Evolutionary conservation across 495 filamentous ascomycete species (phyloP).

Genomic region (Cryomyces minteri): DNA sequence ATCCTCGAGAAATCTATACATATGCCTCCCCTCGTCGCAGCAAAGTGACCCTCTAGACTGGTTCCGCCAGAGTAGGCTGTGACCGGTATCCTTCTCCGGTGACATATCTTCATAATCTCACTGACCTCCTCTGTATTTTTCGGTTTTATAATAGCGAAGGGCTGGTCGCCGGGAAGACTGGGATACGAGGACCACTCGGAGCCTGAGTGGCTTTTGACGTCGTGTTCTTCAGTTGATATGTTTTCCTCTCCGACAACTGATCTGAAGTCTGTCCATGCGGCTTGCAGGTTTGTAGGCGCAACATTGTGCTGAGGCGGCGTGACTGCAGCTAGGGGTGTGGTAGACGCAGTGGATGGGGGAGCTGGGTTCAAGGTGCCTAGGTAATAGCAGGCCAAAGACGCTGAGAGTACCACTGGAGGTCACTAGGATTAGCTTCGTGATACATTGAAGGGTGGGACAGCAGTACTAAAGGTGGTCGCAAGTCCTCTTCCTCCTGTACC

Average conservation of each 20-base stretch:
- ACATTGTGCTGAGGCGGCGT: slow-evolving; percentile 49
- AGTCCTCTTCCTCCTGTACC: slow-evolving; percentile 35
- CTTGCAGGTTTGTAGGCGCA: slow-evolving; percentile 60
- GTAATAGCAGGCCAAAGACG: slow-evolving; percentile 42
- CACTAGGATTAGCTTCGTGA: background rate
- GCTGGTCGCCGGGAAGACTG: slow-evolving; percentile 9
- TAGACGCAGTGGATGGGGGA: slow-evolving; percentile 47
- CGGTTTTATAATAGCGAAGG: slow-evolving; percentile 20
- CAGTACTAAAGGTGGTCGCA: slow-evolving; percentile 45
- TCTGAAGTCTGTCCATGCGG: slow-evolving; percentile 84
- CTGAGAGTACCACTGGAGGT: background rate
- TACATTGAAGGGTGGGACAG: background rate
- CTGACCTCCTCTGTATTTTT: slow-evolving; percentile 27
- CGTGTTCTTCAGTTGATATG: slow-evolving; percentile 52
- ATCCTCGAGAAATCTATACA: slow-evolving; percentile 62
- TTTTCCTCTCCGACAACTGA: slow-evolving; percentile 69
- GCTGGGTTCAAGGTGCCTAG: slow-evolving; percentile 44
- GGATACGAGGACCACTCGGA: slow-evolving; percentile 83
- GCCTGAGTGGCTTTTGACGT: slow-evolving; percentile 54
- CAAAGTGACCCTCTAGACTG: slow-evolving; percentile 63
- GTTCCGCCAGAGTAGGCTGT: slow-evolving; percentile 63
- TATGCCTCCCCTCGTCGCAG: slow-evolving; percentile 55
- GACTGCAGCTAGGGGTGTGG: slow-evolving; percentile 41
- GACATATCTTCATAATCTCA: slow-evolving; percentile 56
- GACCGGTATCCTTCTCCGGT: slow-evolving; percentile 49